phyloP scores from a whole-genome alignment of 352 stramenopile species.

The Phytophthora niederhauseri region DNA sequence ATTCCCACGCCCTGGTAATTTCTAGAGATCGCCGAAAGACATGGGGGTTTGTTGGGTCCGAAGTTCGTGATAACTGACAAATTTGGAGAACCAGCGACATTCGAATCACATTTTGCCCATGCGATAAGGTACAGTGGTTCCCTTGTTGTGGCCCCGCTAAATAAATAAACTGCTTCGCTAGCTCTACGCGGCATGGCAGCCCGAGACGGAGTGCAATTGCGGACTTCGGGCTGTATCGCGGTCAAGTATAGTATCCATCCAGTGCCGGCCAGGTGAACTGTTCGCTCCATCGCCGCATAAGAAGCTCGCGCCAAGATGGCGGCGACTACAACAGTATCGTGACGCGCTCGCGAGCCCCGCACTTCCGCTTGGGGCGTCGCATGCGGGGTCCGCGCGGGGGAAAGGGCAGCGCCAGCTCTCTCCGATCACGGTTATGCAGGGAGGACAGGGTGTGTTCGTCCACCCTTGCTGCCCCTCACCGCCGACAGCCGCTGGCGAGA shows the following conservation, averaged over 20 bases:
- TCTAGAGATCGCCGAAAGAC: constrained; percentile 7
- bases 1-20: constrained; percentile 3
- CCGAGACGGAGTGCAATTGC: not conserved
- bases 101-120: constrained; percentile 24
- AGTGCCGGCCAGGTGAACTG: not conserved
- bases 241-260: not conserved
- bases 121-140: constrained; percentile 11
- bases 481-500: constrained; percentile 28
- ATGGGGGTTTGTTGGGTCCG: constrained; percentile 1
- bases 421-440: constrained; percentile 19
- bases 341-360: not conserved
- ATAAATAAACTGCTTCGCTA: constrained; percentile 12
- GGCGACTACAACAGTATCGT: constrained; percentile 14
- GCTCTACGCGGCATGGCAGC: not conserved
- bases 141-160: not conserved
- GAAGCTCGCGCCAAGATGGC: constrained; percentile 7
- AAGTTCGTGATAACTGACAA: constrained; percentile 26
- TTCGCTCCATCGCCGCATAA: not conserved
- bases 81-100: constrained; percentile 26
- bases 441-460: constrained; percentile 23
- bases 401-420: constrained; percentile 17
- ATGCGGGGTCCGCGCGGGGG: constrained; percentile 12
- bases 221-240: not conserved
- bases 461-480: constrained; percentile 21
- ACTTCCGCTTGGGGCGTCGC: constrained; percentile 31